These are phyloP conservation scores for Eragrostis tef DNA, from an alignment of 202 grass and related monocot genomes.

Conservation along the genomic window DNA sequence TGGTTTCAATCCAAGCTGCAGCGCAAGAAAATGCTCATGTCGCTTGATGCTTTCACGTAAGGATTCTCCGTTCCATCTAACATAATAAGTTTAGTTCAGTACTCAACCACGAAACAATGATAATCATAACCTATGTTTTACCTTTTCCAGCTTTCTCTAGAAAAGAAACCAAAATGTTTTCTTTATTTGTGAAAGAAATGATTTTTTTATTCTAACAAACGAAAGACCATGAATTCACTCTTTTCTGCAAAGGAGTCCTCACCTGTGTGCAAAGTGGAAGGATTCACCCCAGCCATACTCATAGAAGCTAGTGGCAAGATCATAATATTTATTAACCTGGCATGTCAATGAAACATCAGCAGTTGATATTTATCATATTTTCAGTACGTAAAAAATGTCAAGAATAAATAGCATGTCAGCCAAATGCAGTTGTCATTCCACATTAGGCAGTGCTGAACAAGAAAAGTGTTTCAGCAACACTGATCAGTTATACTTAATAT, in stretches of 20 bases:
- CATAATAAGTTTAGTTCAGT: slow-evolving; percentile 23
- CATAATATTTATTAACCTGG: slow-evolving; percentile 98
- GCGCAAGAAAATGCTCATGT: slow-evolving; percentile 93
- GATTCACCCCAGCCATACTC: slow-evolving; percentile 99
- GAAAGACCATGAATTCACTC: slow-evolving; percentile 3
- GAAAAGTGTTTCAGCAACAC: neutral
- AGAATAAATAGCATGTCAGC: neutral
- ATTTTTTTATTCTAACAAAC: slow-evolving; percentile 11
- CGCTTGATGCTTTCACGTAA: slow-evolving; percentile 93
- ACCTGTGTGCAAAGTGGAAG: slow-evolving; percentile 99
- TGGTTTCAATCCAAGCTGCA: slow-evolving; percentile 81
- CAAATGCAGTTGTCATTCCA: slow-evolving; percentile 9
- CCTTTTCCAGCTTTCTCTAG: neutral
- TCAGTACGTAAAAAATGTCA: slow-evolving; percentile 9
- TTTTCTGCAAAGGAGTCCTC: neutral
- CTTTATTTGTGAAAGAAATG: neutral
- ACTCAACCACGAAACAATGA: neutral
- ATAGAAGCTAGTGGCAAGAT: slow-evolving; percentile 98
- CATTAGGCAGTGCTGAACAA: slow-evolving; percentile 32
- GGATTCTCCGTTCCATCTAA: slow-evolving; percentile 88
- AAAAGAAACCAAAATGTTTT: neutral
- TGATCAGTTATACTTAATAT: slow-evolving; percentile 26
- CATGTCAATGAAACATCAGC: slow-evolving; percentile 20
- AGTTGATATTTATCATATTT: neutral
- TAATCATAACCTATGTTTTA: neutral